Conservation (phyloP, 176 grass and related monocot genomes). For the Pharus latifolius region DNA sequence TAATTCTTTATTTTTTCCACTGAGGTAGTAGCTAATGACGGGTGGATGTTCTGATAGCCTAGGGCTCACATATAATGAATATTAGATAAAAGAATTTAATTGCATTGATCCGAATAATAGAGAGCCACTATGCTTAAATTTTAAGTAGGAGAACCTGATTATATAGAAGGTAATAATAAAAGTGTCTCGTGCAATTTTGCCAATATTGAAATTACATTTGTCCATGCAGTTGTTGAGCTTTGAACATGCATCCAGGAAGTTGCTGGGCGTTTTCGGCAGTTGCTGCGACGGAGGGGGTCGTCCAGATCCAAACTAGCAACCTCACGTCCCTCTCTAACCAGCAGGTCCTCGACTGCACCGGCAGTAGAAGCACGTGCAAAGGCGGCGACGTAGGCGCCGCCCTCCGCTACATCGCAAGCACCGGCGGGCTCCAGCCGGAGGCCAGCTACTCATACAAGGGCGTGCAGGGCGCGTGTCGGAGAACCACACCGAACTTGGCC, state of each 20-base stretch:
- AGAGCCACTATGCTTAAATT: too few relatives aligned
- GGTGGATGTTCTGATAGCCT: too few relatives aligned
- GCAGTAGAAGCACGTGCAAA: conserved; percentile 11
- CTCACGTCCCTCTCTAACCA: conserved; percentile 43
- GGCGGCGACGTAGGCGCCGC: conserved; percentile 26
- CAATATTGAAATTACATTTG: too few relatives aligned
- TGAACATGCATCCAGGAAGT: conserved; percentile 4
- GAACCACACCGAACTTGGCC: not conserved
- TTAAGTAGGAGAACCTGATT: too few relatives aligned
- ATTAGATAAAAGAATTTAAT: too few relatives aligned
- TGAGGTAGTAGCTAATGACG: too few relatives aligned
- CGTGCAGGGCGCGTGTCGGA: conserved; percentile 22
- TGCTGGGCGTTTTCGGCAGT: conserved; percentile 47
- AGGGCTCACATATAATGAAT: too few relatives aligned
- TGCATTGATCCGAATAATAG: too few relatives aligned
- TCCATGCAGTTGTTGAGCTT: too few relatives aligned
- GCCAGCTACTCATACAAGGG: conserved; percentile 22
- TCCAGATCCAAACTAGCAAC: conserved; percentile 11
- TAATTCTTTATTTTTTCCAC: too few relatives aligned
- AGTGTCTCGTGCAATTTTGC: too few relatives aligned
- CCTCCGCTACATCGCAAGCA: conserved; percentile 21
- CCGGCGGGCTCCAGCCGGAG: conserved; percentile 33
- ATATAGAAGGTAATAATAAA: too few relatives aligned
- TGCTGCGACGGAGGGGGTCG: conserved; percentile 28
- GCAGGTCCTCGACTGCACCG: conserved; percentile 34